A percentile compares a stretch with the other conserved stretches of the same genome.
phyloP scores from a whole-genome alignment of 2,329 filamentous ascomycete species.

The Fusarium temperatum region DNA sequence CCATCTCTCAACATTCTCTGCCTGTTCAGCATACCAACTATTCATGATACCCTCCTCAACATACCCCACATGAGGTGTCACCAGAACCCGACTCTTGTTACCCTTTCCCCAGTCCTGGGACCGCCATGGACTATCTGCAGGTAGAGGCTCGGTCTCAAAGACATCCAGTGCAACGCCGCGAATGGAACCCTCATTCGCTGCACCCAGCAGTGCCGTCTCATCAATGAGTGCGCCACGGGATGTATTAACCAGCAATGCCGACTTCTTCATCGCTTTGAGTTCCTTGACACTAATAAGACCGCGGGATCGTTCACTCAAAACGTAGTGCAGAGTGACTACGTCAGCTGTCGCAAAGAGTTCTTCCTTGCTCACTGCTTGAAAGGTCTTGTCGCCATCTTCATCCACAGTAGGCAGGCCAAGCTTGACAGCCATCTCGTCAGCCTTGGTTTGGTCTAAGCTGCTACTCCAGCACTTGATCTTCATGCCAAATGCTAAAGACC shows the following conservation, averaged over 20 bases:
- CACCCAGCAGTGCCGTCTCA: not conserved
- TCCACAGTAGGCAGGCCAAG: not conserved
- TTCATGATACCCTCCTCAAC: conserved; percentile 1
- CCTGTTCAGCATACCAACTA: not conserved
- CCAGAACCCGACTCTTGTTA: not conserved
- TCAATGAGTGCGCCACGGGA: not conserved
- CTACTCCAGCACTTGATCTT: not conserved
- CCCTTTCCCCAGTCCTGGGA: not conserved
- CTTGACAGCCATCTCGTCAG: conserved; percentile 47
- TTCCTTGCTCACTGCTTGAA: not conserved
- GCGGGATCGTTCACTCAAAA: not conserved
- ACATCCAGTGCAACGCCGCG: not conserved
- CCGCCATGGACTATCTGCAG: not conserved
- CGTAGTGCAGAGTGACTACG: conserved; percentile 1
- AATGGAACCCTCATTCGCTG: not conserved
- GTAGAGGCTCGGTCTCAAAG: not conserved
- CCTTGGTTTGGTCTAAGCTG: conserved; percentile 48
- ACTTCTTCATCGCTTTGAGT: not conserved
- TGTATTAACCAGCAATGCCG: not conserved
- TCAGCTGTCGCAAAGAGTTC: not conserved
- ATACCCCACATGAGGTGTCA: conserved; percentile 1
- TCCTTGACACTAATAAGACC: not conserved
- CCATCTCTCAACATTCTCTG: conserved; percentile 5
- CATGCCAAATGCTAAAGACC: not conserved
- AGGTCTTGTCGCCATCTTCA: not conserved